Percentiles rank a stretch among this genome's conserved stretches.
phyloP scores from a whole-genome alignment of 1,284 basidiomycete species.

The Mrakiaceae sp. region DNA sequence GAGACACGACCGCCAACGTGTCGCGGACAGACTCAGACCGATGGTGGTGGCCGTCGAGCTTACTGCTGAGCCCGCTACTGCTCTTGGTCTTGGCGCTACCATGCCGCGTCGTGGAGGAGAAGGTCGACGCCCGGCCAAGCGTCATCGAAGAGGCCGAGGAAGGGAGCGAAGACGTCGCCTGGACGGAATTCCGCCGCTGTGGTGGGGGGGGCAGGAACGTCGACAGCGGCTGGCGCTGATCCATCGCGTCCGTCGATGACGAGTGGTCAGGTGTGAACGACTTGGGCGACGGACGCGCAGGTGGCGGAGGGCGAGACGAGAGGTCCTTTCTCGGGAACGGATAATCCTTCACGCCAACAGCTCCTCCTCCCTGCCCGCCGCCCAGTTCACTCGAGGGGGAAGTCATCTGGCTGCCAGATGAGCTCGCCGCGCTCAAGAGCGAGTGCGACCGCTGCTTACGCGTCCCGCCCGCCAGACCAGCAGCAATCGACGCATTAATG shows the following conservation, averaged over 20 bases:
- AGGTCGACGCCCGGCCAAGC: background rate
- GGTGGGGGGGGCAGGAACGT: background rate
- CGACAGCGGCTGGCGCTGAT: too few relatives aligned
- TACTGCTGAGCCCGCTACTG: too few relatives aligned
- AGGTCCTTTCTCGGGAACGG: background rate
- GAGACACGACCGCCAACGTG: too few relatives aligned
- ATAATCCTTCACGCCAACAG: background rate
- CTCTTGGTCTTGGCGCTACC: background rate
- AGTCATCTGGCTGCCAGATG: too few relatives aligned
- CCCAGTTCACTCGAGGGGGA: too few relatives aligned
- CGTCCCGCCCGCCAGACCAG: background rate
- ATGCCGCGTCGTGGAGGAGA: background rate
- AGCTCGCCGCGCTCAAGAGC: background rate
- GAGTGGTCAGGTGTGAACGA: background rate
- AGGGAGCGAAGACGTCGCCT: background rate
- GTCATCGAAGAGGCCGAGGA: background rate
- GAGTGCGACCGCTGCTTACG: constrained; percentile 1
- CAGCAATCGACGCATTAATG: background rate
- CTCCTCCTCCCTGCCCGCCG: too few relatives aligned
- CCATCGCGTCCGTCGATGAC: background rate
- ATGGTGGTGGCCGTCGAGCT: too few relatives aligned
- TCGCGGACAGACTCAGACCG: too few relatives aligned
- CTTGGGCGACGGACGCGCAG: background rate
- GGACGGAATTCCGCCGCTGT: background rate
- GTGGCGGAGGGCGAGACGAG: background rate